Evolutionary conservation across 257 asterid genomes (phyloP).

Genomic region (Solanum okadae): DNA sequence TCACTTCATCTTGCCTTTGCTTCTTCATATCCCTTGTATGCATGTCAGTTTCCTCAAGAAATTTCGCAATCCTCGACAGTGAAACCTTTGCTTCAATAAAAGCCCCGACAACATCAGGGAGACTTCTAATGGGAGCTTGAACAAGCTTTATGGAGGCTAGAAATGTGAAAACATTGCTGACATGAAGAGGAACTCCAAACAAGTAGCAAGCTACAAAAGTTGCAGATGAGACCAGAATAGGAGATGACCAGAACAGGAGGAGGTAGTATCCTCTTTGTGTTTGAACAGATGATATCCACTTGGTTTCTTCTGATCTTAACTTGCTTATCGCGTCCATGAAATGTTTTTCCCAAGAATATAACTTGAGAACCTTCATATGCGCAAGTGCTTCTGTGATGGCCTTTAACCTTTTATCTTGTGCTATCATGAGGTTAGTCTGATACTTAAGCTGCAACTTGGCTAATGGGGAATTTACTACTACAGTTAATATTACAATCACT

Average conservation of each 20-base stretch:
- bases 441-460: slow-evolving; percentile 73
- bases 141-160: slow-evolving; percentile 71
- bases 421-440: slow-evolving; percentile 65
- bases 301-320: slow-evolving; percentile 48
- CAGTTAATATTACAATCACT: slow-evolving; percentile 45
- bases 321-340: slow-evolving; percentile 42
- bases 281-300: slow-evolving; percentile 65
- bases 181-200: slow-evolving; percentile 48
- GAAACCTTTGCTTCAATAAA: slow-evolving; percentile 80
- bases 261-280: slow-evolving; percentile 49
- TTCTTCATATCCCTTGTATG: slow-evolving; percentile 27
- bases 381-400: slow-evolving; percentile 63
- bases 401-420: slow-evolving; percentile 73
- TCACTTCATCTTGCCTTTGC: slow-evolving; percentile 5
- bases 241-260: slow-evolving; percentile 81
- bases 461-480: slow-evolving; percentile 62
- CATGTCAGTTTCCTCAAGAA: slow-evolving; percentile 68
- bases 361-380: slow-evolving; percentile 76
- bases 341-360: slow-evolving; percentile 84
- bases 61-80: slow-evolving; percentile 49
- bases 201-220: slow-evolving; percentile 83
- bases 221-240: slow-evolving; percentile 71
- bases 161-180: slow-evolving; percentile 78
- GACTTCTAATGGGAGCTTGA: slow-evolving; percentile 65
- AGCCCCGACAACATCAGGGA: slow-evolving; percentile 81